phyloP scores from a whole-genome alignment of 2,329 filamentous ascomycete genomes.

The Elsinoe batatas region DNA sequence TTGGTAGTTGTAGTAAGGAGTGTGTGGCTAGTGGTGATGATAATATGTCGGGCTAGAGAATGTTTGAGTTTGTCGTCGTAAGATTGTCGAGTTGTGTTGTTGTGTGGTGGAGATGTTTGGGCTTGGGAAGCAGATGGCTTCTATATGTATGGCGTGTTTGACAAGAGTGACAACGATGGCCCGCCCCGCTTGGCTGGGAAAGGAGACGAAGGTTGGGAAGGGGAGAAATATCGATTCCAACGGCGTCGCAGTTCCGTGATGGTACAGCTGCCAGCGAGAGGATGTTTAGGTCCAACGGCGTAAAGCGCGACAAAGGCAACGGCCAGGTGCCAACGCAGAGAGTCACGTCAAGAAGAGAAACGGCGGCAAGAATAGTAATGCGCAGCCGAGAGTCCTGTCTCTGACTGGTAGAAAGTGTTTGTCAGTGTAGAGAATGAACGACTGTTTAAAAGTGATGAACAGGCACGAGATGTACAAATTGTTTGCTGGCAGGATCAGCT shows the following conservation, averaged over 20 bases:
- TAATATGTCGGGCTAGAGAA: conserved; percentile 1
- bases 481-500: conserved; percentile 1
- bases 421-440: conserved; percentile 2
- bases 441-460: neutral
- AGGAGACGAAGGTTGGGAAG: conserved; percentile 15
- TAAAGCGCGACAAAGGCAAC: conserved; percentile 12
- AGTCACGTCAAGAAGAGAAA: conserved; percentile 3
- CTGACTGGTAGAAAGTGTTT: neutral
- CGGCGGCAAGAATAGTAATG: neutral
- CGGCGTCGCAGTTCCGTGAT: conserved; percentile 14
- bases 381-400: conserved; percentile 12
- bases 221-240: conserved; percentile 18
- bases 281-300: conserved; percentile 8
- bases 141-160: conserved; percentile 13
- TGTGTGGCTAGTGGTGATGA: neutral
- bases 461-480: neutral
- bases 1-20: neutral
- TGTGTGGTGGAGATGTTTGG: conserved; percentile 13
- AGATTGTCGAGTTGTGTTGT: conserved; percentile 4
- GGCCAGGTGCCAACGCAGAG: neutral
- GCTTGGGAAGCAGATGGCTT: conserved; percentile 12
- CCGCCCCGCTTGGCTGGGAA: conserved; percentile 15
- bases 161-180: conserved; percentile 7
- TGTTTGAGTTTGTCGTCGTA: conserved; percentile 1
- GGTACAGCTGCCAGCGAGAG: neutral